phyloP scores from a whole-genome alignment of 106 monocot species.

The Xerophyta viscosa region DNA sequence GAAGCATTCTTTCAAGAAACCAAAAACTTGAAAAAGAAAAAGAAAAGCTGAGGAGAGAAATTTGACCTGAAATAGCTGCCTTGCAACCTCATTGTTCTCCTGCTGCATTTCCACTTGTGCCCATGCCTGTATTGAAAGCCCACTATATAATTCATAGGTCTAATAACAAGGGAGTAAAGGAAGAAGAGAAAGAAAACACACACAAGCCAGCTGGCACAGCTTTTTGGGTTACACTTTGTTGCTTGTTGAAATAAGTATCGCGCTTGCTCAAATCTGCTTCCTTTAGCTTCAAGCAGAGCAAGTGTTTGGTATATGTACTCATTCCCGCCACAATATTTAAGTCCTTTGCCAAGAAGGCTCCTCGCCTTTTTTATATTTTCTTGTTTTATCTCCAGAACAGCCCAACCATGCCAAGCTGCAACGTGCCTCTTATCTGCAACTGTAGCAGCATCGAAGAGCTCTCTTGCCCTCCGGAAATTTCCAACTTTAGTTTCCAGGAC shows the following conservation, averaged over 20 bases:
- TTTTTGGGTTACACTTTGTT: constrained; percentile 79
- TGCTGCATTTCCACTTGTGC: constrained; percentile 91
- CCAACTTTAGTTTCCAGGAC: constrained; percentile 82
- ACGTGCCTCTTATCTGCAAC: constrained; percentile 90
- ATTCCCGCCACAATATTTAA: constrained; percentile 80
- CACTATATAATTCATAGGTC: background rate
- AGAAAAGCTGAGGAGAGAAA: constrained; percentile 24
- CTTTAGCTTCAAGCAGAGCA: constrained; percentile 88
- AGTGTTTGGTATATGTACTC: constrained; percentile 99
- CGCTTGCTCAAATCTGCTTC: constrained; percentile 68
- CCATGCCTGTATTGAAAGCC: constrained; percentile 67
- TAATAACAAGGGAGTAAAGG: too few species aligned
- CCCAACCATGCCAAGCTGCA: constrained; percentile 99
- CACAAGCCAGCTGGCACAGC: constrained; percentile 99
- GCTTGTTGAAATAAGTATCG: constrained; percentile 82
- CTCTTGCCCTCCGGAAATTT: constrained; percentile 74
- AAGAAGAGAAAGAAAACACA: constrained; percentile 23
- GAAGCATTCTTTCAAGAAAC: too few species aligned
- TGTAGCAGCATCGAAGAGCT: constrained; percentile 95
- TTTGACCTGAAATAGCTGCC: constrained; percentile 83
- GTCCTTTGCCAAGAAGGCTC: constrained; percentile 81
- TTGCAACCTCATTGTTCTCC: constrained; percentile 54
- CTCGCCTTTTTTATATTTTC: constrained; percentile 86
- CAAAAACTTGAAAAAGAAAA: background rate
- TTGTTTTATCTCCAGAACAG: constrained; percentile 86